Evolutionary conservation across 805 yeast species (phyloP).

Genomic region (Naumovozyma dairenensis): DNA sequence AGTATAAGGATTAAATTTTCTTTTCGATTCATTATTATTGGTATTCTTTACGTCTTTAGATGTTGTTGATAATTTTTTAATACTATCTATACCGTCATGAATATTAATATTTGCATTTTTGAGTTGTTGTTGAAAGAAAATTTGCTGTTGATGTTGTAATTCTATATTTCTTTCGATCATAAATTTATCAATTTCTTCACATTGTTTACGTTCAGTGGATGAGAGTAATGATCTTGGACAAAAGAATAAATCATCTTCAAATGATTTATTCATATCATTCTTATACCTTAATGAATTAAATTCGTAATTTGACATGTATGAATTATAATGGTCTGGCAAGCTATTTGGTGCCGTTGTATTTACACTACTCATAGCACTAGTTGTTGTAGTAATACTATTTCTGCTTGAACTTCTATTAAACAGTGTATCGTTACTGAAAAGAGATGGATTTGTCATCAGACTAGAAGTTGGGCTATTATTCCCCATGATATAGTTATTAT

Average conservation of each 20-base stretch:
- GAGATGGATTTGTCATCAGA: no score
- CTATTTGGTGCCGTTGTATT: no score
- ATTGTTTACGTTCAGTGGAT: constrained; percentile 18
- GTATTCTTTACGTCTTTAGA: no score
- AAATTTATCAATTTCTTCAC: constrained; percentile 22
- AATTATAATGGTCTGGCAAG: no score
- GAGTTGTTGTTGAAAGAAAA: constrained; percentile 5
- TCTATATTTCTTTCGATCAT: constrained; percentile 5
- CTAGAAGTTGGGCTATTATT: neutral
- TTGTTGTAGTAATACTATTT: constrained; percentile 1
- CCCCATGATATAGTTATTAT: neutral
- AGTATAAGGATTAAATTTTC: constrained; percentile 55
- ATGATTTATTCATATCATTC: constrained; percentile 22
- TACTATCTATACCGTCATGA: no score
- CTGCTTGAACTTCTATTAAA: no score
- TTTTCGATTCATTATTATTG: neutral
- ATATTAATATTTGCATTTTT: neutral
- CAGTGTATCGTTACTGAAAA: no score
- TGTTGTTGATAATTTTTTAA: no score
- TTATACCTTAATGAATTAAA: constrained; percentile 17
- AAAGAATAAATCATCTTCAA: constrained; percentile 26
- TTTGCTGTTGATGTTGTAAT: neutral
- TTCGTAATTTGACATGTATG: constrained; percentile 2
- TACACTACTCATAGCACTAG: no score
- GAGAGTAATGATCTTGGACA: constrained; percentile 26